Percentiles rank a stretch among this genome's conserved stretches.
Evolutionary conservation across 768 basidiomycete species (phyloP).

Genomic region (Boletus speciosus): DNA sequence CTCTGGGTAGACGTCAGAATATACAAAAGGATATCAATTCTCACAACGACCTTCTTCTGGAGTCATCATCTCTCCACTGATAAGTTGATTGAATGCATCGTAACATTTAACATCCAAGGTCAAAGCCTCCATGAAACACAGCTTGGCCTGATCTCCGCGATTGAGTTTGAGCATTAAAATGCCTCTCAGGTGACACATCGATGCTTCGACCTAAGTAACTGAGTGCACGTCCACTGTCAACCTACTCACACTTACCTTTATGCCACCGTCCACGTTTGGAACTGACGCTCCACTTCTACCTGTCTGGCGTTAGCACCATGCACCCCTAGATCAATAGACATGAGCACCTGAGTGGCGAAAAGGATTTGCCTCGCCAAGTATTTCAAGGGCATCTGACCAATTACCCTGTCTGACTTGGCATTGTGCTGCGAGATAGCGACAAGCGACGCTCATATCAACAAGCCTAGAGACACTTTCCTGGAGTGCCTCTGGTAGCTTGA

Average conservation of each 20-base stretch:
- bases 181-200: constrained; percentile 93
- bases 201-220: constrained; percentile 81
- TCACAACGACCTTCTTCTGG: constrained; percentile 83
- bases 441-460: constrained; percentile 93
- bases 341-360: constrained; percentile 65
- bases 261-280: constrained; percentile 85
- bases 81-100: constrained; percentile 87
- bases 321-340: not conserved
- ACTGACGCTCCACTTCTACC: constrained; percentile 67
- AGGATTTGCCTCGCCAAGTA: constrained; percentile 91
- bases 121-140: constrained; percentile 94
- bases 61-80: constrained; percentile 94
- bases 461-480: constrained; percentile 69
- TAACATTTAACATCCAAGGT: constrained; percentile 95
- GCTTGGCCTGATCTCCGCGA: constrained; percentile 85
- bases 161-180: constrained; percentile 92
- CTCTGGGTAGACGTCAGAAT: constrained; percentile 48
- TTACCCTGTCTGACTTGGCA: constrained; percentile 90
- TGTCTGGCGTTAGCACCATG: constrained; percentile 22
- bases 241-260: constrained; percentile 61
- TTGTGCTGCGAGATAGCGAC: constrained; percentile 94
- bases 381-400: constrained; percentile 87
- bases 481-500: constrained; percentile 62
- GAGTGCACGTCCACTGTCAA: not conserved
- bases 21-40: not conserved